Evolutionary conservation across 805 yeast species (phyloP).

Genomic region (Phaffomyces opuntiae): DNA sequence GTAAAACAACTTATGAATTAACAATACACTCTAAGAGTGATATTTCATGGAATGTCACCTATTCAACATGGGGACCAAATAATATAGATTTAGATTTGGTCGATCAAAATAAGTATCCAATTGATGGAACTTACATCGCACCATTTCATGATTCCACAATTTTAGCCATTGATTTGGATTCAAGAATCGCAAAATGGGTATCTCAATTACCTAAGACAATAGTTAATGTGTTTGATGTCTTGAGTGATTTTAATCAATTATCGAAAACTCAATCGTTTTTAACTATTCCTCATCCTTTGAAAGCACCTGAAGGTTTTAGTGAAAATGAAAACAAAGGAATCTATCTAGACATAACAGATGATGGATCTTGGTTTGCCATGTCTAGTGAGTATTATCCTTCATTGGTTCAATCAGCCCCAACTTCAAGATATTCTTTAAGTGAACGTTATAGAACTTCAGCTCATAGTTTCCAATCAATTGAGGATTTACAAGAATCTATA

Average conservation of each 20-base stretch:
- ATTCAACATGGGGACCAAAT: slow-evolving; percentile 89
- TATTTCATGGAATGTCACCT: slow-evolving; percentile 78
- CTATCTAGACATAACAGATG: slow-evolving; percentile 55
- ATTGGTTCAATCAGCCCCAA: slow-evolving; percentile 71
- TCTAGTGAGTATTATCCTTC: slow-evolving; percentile 75
- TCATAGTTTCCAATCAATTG: slow-evolving; percentile 28
- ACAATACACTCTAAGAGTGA: slow-evolving; percentile 69
- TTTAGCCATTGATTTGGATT: slow-evolving; percentile 61
- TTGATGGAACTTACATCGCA: slow-evolving; percentile 71
- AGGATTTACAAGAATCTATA: slow-evolving; percentile 24
- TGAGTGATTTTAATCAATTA: slow-evolving; percentile 19
- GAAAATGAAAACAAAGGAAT: slow-evolving; percentile 37
- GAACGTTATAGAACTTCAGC: slow-evolving; percentile 38
- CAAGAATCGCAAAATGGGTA: slow-evolving; percentile 77
- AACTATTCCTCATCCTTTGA: slow-evolving; percentile 63
- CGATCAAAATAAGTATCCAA: slow-evolving; percentile 44
- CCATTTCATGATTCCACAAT: slow-evolving; percentile 80
- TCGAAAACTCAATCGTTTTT: slow-evolving; percentile 29
- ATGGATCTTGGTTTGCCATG: slow-evolving; percentile 81
- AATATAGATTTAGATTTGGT: slow-evolving; percentile 55
- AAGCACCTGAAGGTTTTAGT: slow-evolving; percentile 20
- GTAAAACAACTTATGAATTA: slow-evolving; percentile 66
- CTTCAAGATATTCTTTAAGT: slow-evolving; percentile 47
- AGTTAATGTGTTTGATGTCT: slow-evolving; percentile 75
- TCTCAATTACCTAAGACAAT: slow-evolving; percentile 65